Percentiles rank a stretch among this genome's conserved stretches.
Evolutionary conservation across 2,329 filamentous ascomycete genomes (phyloP).

Genomic region (Chrysosphaeria jannelii): DNA sequence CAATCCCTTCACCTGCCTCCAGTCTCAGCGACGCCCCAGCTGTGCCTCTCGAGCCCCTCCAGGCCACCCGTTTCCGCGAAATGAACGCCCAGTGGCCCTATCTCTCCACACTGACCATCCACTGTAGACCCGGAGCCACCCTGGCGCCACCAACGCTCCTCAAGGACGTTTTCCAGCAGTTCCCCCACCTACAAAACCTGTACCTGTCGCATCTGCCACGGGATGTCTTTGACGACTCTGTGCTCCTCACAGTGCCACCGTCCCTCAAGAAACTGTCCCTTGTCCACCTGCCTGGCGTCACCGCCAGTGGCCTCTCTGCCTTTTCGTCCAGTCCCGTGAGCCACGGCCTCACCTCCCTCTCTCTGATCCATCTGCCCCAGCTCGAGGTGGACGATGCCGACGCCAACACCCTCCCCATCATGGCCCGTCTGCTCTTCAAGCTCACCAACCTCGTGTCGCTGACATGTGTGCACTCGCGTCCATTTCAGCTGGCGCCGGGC

Average conservation of each 20-base stretch:
- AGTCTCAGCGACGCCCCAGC: background rate
- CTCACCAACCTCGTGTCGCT: constrained; percentile 18
- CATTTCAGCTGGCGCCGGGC: constrained; percentile 23
- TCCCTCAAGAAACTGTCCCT: constrained; percentile 21
- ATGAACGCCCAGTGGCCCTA: constrained; percentile 23
- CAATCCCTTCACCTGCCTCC: too few relatives aligned
- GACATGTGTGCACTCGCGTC: constrained; percentile 20
- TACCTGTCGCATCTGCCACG: constrained; percentile 24
- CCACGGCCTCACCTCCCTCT: constrained; percentile 16
- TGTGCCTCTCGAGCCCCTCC: constrained; percentile 10
- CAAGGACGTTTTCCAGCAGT: constrained; percentile 15
- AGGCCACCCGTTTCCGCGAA: constrained; percentile 9
- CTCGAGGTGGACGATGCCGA: too few relatives aligned
- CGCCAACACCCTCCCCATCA: constrained; percentile 19
- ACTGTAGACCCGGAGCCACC: constrained; percentile 24
- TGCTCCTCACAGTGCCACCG: constrained; percentile 21
- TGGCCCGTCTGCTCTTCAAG: constrained; percentile 28
- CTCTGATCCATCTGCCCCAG: constrained; percentile 24
- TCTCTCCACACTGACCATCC: constrained; percentile 24
- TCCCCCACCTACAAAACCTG: constrained; percentile 26
- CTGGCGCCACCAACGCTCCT: constrained; percentile 22
- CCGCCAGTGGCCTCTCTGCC: constrained; percentile 21
- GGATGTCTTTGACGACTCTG: constrained; percentile 24
- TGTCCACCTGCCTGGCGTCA: constrained; percentile 23
- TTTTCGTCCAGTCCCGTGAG: constrained; percentile 21